Percentiles rank a stretch among this genome's conserved stretches.
phyloP scores from a whole-genome alignment of 2,329 filamentous ascomycete genomes.

The Delphinella strobiligena region DNA sequence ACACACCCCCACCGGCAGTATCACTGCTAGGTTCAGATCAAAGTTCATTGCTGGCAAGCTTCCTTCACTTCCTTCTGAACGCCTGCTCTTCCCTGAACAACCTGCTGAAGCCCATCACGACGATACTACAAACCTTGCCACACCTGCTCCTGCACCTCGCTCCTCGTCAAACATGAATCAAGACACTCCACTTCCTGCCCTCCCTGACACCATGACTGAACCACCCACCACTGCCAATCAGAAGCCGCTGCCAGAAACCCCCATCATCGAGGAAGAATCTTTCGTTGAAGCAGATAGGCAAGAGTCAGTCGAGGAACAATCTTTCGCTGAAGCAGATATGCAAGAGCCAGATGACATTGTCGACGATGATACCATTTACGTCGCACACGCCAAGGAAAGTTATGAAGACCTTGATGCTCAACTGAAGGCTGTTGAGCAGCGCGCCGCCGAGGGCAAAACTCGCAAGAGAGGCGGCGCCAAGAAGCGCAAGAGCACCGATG shows the following conservation, averaged over 20 bases:
- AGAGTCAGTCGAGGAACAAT: too few relatives aligned
- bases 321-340: too few relatives aligned
- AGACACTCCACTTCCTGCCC: constrained; percentile 5
- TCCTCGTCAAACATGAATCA: constrained; percentile 3
- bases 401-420: constrained; percentile 17
- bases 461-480: constrained; percentile 14
- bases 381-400: constrained; percentile 4
- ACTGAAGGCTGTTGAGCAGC: constrained; percentile 15
- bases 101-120: constrained; percentile 1
- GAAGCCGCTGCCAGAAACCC: not conserved
- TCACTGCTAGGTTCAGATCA: constrained; percentile 20
- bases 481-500: constrained; percentile 27
- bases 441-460: constrained; percentile 12
- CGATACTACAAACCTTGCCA: constrained; percentile 4
- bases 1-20: constrained; percentile 17
- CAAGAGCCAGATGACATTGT: constrained; percentile 3
- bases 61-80: constrained; percentile 27
- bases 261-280: constrained; percentile 1
- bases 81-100: constrained; percentile 21
- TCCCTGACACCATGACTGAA: not conserved
- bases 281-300: too few relatives aligned
- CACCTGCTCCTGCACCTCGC: constrained; percentile 3
- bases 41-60: constrained; percentile 23
- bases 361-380: constrained; percentile 2
- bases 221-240: not conserved